Percentiles rank a stretch among this genome's conserved stretches.
Conservation (phyloP, 495 filamentous ascomycete species). For the Apodospora peruviana region DNA sequence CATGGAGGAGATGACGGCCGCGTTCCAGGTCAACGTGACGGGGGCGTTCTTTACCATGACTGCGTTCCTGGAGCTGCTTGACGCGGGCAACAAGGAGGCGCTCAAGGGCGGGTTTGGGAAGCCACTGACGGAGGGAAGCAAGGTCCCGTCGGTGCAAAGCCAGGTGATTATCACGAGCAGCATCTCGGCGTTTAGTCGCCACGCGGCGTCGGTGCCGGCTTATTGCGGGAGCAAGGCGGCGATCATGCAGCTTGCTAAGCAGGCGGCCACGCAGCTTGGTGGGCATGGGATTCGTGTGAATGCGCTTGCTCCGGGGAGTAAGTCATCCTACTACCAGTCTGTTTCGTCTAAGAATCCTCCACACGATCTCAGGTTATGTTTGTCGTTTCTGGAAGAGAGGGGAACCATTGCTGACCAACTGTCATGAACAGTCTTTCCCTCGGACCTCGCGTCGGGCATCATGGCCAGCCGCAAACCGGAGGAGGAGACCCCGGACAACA, state of each 20-base stretch:
- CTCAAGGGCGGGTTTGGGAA: constrained; percentile 32
- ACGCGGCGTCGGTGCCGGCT: constrained; percentile 35
- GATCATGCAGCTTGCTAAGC: constrained; percentile 56
- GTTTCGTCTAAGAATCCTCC: not conserved
- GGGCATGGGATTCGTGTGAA: constrained; percentile 55
- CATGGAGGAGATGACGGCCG: constrained; percentile 47
- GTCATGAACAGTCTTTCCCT: constrained; percentile 44
- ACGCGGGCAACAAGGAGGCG: constrained; percentile 52
- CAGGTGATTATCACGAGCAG: constrained; percentile 48
- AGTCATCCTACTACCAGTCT: constrained; percentile 5
- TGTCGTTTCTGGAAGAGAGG: constrained; percentile 30
- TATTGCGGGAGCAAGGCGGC: constrained; percentile 61
- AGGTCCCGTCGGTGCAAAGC: constrained; percentile 44
- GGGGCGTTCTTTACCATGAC: constrained; percentile 57
- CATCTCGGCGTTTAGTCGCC: constrained; percentile 49
- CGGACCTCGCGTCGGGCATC: constrained; percentile 46
- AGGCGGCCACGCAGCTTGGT: constrained; percentile 46
- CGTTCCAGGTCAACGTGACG: constrained; percentile 54
- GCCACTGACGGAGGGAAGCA: constrained; percentile 10
- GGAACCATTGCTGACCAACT: constrained; percentile 1
- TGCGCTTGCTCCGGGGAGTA: constrained; percentile 58
- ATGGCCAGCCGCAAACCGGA: constrained; percentile 36
- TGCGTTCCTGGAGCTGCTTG: constrained; percentile 60
- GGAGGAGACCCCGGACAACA: constrained; percentile 20
- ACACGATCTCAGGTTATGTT: not conserved